Evolutionary conservation across 768 basidiomycete genomes (phyloP).

Genomic region (Cystoderma amianthinum): DNA sequence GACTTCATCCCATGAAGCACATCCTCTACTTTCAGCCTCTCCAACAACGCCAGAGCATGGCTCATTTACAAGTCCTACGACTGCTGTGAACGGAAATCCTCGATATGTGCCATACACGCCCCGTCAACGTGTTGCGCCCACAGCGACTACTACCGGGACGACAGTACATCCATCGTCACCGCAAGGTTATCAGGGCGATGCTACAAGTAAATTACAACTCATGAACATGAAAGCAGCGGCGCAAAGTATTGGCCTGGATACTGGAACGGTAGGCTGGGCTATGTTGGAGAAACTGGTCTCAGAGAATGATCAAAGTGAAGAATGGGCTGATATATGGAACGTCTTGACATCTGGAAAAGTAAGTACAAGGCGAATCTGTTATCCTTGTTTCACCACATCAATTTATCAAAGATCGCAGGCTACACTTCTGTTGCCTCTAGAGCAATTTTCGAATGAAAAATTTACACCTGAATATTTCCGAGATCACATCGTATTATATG

Average conservation of each 20-base stretch:
- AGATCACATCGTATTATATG: constrained; percentile 75
- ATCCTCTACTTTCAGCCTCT: constrained; percentile 47
- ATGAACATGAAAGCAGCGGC: constrained; percentile 70
- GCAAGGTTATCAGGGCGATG: constrained; percentile 46
- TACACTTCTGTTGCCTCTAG: constrained; percentile 72
- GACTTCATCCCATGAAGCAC: constrained; percentile 50
- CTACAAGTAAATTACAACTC: constrained; percentile 61
- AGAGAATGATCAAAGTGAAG: constrained; percentile 39
- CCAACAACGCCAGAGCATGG: constrained; percentile 21
- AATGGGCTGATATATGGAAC: constrained; percentile 69
- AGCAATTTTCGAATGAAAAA: constrained; percentile 42
- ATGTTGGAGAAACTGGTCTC: constrained; percentile 67
- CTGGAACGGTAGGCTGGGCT: constrained; percentile 63
- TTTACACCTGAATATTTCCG: constrained; percentile 72
- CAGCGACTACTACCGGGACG: constrained; percentile 41
- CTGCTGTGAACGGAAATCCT: constrained; percentile 17
- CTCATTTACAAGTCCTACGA: constrained; percentile 6
- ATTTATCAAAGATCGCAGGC: constrained; percentile 39
- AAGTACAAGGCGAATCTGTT: constrained; percentile 13
- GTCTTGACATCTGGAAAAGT: constrained; percentile 65
- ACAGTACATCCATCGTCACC: constrained; percentile 39
- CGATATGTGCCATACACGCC: constrained; percentile 78
- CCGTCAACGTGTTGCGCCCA: constrained; percentile 45
- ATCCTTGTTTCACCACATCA: constrained; percentile 4
- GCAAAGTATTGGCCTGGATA: constrained; percentile 61